A percentile compares a stretch with the other conserved stretches of the same genome.
Evolutionary conservation across 2,329 filamentous ascomycete species (phyloP).

Genomic region (Stemphylium lycopersici): DNA sequence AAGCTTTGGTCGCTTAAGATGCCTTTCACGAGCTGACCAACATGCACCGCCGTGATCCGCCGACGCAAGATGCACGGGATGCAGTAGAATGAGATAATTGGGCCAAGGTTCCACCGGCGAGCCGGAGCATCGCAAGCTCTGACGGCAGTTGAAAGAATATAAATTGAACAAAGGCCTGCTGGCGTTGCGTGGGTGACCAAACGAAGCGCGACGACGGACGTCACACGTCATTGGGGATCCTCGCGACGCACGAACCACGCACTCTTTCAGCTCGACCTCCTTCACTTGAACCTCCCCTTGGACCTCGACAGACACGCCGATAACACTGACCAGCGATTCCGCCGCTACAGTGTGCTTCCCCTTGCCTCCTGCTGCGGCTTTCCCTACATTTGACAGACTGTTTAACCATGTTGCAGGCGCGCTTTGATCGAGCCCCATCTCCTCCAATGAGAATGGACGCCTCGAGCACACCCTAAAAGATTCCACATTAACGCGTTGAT

Average conservation of each 20-base stretch:
- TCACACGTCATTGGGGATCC: slow-evolving; percentile 20
- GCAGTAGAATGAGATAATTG: slow-evolving; percentile 8
- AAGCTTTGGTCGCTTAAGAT: slow-evolving; percentile 3
- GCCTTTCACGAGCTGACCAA: slow-evolving; percentile 8
- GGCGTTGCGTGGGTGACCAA: background rate
- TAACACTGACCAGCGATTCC: slow-evolving; percentile 30
- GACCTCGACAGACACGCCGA: slow-evolving; percentile 7
- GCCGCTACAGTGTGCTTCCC: slow-evolving; percentile 39
- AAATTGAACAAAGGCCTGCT: slow-evolving; percentile 4
- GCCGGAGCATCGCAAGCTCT: slow-evolving; percentile 15
- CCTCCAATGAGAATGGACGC: slow-evolving; percentile 42
- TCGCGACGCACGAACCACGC: slow-evolving; percentile 26
- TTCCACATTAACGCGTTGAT: slow-evolving; percentile 26
- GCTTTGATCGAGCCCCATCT: slow-evolving; percentile 26
- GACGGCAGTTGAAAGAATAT: slow-evolving; percentile 12
- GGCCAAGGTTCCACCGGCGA: slow-evolving; percentile 16
- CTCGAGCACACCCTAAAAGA: slow-evolving; percentile 32
- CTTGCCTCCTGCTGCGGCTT: slow-evolving; percentile 33
- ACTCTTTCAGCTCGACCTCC: slow-evolving; percentile 12
- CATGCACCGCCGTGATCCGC: slow-evolving; percentile 23
- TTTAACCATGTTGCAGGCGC: slow-evolving; percentile 46
- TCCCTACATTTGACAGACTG: slow-evolving; percentile 35
- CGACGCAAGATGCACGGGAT: slow-evolving; percentile 13
- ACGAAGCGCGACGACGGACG: slow-evolving; percentile 17
- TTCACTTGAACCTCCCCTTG: slow-evolving; percentile 7